Conservation (phyloP, 345 rosid genomes). For the Psidium friedrichsthalianum region DNA sequence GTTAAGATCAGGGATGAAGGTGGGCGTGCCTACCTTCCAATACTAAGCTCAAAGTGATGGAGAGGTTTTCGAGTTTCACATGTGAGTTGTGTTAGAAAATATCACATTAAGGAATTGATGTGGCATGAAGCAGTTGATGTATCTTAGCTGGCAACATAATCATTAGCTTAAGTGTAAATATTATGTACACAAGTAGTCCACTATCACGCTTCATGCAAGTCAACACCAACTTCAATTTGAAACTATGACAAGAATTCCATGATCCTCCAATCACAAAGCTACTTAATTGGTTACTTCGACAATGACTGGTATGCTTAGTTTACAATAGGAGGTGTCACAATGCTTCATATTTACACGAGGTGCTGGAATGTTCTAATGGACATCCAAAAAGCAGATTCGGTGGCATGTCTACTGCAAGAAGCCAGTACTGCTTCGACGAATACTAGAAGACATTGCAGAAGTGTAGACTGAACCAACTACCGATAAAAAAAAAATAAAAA, state of each 20-base stretch:
- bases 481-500: too few species aligned
- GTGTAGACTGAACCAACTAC: neutral
- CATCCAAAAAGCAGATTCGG: neutral
- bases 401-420: neutral
- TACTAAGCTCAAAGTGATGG: too few species aligned
- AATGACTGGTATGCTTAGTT: neutral
- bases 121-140: too few species aligned
- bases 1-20: too few species aligned
- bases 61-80: too few species aligned
- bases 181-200: neutral
- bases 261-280: neutral
- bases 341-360: neutral
- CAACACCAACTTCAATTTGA: neutral
- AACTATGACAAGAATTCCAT: neutral
- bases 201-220: neutral
- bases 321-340: neutral
- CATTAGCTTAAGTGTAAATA: too few species aligned
- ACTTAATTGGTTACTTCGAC: neutral
- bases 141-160: too few species aligned
- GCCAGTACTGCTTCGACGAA: neutral
- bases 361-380: neutral
- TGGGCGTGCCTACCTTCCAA: too few species aligned
- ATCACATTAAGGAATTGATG: too few species aligned
- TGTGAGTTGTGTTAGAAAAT: too few species aligned
- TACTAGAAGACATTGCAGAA: neutral